Percentiles rank a stretch among this genome's conserved stretches.
Conservation (phyloP, 495 filamentous ascomycete genomes). For the Penicillium simplicissimum region DNA sequence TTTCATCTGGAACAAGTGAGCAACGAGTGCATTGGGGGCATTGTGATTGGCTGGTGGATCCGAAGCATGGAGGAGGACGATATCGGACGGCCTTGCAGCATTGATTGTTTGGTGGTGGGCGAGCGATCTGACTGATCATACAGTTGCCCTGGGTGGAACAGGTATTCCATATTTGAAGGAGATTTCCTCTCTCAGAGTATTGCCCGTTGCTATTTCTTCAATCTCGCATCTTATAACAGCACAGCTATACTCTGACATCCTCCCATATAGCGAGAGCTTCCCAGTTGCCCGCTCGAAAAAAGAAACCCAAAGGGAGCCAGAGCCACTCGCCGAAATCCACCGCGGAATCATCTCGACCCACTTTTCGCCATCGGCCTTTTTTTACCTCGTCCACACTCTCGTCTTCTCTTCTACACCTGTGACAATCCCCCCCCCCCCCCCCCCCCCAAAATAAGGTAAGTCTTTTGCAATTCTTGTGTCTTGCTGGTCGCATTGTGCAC, state of each 20-base stretch:
- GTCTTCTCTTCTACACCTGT: background rate
- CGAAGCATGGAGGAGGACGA: background rate
- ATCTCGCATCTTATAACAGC: too few species aligned
- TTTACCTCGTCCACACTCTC: slow-evolving; percentile 1
- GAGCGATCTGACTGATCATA: slow-evolving; percentile 1
- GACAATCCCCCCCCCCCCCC: too few species aligned
- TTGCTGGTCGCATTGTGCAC: background rate
- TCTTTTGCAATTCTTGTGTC: background rate
- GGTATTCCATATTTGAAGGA: background rate
- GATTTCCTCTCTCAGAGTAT: too few species aligned
- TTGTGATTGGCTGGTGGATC: background rate
- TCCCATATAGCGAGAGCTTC: too few species aligned
- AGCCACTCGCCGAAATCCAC: background rate
- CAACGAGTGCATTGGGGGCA: background rate
- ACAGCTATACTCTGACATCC: too few species aligned
- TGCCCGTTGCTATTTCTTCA: too few species aligned
- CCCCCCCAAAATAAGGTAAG: background rate
- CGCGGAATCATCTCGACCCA: slow-evolving; percentile 10
- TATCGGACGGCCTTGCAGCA: background rate
- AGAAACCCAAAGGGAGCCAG: background rate
- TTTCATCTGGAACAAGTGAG: background rate
- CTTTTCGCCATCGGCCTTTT: slow-evolving; percentile 9
- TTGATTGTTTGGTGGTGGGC: background rate
- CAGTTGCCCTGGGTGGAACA: background rate
- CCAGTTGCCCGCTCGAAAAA: background rate